These are phyloP conservation scores for Exserohilum rostratum DNA, from an alignment of 2,329 filamentous ascomycete genomes.

Conservation along the genomic window DNA sequence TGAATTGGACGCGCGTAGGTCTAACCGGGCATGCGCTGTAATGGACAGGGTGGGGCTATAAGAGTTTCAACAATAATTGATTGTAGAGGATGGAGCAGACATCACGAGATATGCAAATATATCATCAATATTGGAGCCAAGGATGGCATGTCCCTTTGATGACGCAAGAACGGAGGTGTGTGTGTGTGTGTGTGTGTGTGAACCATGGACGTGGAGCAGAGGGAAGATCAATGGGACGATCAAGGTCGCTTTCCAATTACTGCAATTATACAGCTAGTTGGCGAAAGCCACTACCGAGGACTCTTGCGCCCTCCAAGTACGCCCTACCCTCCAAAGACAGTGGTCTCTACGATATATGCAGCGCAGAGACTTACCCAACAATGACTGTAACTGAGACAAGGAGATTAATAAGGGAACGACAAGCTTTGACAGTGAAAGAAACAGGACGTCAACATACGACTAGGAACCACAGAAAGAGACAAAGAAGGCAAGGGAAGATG, in stretches of 20 bases:
- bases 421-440: constrained; percentile 29
- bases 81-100: neutral
- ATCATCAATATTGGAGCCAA: neutral
- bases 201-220: neutral
- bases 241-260: constrained; percentile 40
- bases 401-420: constrained; percentile 23
- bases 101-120: neutral
- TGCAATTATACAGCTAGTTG: constrained; percentile 23
- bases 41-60: constrained; percentile 2
- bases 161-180: too few species aligned
- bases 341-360: constrained; percentile 28
- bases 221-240: too few species aligned
- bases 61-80: constrained; percentile 15
- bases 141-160: too few species aligned
- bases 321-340: constrained; percentile 14
- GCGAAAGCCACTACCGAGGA: constrained; percentile 29
- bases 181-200: too few species aligned
- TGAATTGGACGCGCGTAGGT: constrained; percentile 10
- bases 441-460: constrained; percentile 30
- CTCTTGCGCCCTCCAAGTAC: constrained; percentile 38
- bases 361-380: constrained; percentile 13
- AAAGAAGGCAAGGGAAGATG: constrained; percentile 35
- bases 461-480: constrained; percentile 33
- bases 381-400: constrained; percentile 29
- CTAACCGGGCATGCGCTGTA: constrained; percentile 11